Conservation (phyloP, 352 stramenopile species). For the Globisporangium spinosum region DNA sequence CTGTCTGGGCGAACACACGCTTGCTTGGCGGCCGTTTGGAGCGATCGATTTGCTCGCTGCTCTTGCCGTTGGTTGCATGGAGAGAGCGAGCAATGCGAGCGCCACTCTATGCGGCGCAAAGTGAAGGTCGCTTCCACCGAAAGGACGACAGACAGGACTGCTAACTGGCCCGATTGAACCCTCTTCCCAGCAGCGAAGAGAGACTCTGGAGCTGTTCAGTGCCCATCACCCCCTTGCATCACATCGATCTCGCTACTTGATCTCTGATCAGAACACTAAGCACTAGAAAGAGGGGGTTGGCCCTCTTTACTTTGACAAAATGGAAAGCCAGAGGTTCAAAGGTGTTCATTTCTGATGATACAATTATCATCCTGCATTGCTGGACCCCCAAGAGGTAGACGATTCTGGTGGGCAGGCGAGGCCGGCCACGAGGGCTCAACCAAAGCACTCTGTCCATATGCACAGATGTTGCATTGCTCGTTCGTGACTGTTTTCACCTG, state of each 20-base stretch:
- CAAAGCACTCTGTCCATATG: not conserved
- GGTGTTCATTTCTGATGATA: not conserved
- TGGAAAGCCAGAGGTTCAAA: too few species aligned
- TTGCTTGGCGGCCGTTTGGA: not conserved
- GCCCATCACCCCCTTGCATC: not conserved
- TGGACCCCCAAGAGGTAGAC: too few species aligned
- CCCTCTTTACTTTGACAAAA: not conserved
- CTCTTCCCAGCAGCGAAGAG: not conserved
- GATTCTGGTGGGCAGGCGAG: too few species aligned
- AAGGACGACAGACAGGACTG: slow-evolving; percentile 9
- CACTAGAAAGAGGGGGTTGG: not conserved
- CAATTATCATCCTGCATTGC: not conserved
- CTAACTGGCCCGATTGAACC: not conserved
- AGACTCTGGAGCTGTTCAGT: not conserved
- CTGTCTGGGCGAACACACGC: not conserved
- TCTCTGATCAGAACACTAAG: not conserved
- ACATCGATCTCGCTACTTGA: not conserved
- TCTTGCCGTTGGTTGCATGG: not conserved
- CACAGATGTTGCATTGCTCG: not conserved
- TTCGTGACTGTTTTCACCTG: not conserved
- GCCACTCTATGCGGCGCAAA: not conserved
- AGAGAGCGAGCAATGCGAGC: not conserved
- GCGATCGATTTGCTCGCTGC: not conserved
- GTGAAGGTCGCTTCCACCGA: slow-evolving; percentile 5
- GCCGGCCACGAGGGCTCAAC: not conserved